Percentiles rank a stretch among this genome's conserved stretches.
These are phyloP conservation scores for Musa beccarii DNA, from an alignment of 176 grass and related monocot species.

Conservation along the genomic window DNA sequence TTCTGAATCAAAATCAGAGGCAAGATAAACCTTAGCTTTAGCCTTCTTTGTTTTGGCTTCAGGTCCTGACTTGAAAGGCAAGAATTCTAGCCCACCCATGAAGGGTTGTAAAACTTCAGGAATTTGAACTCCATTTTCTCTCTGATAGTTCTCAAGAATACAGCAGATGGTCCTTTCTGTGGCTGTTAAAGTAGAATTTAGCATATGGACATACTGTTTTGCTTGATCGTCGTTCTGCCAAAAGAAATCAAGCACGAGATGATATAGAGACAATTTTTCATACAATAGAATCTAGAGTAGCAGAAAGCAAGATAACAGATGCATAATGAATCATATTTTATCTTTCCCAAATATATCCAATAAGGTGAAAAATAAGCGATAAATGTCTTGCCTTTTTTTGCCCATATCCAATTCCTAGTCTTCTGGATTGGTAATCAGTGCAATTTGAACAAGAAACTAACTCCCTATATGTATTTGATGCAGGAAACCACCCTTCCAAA, in stretches of 20 bases:
- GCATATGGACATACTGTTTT: constrained; percentile 85
- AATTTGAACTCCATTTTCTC: constrained; percentile 59
- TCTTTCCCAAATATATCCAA: not conserved
- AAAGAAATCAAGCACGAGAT: not conserved
- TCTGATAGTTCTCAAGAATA: constrained; percentile 81
- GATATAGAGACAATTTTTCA: not conserved
- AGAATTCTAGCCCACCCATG: constrained; percentile 60
- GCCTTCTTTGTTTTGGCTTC: constrained; percentile 50
- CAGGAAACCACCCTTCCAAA: constrained; percentile 96
- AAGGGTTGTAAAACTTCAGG: constrained; percentile 53
- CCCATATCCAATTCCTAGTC: constrained; percentile 72
- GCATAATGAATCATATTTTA: not conserved
- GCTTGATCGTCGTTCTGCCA: constrained; percentile 74
- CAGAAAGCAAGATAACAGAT: not conserved
- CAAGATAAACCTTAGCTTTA: constrained; percentile 40
- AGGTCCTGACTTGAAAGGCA: constrained; percentile 59
- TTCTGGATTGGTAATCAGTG: constrained; percentile 94
- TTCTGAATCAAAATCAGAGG: not conserved
- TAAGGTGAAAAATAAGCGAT: not conserved
- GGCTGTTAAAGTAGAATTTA: constrained; percentile 91
- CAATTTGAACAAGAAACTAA: constrained; percentile 92
- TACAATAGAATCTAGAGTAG: not conserved
- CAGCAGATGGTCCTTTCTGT: constrained; percentile 88
- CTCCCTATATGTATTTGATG: constrained; percentile 81
- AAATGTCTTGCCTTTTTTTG: constrained; percentile 66